phyloP scores from a whole-genome alignment of 139 green algal species.

The Chlamydomonas sp. region DNA sequence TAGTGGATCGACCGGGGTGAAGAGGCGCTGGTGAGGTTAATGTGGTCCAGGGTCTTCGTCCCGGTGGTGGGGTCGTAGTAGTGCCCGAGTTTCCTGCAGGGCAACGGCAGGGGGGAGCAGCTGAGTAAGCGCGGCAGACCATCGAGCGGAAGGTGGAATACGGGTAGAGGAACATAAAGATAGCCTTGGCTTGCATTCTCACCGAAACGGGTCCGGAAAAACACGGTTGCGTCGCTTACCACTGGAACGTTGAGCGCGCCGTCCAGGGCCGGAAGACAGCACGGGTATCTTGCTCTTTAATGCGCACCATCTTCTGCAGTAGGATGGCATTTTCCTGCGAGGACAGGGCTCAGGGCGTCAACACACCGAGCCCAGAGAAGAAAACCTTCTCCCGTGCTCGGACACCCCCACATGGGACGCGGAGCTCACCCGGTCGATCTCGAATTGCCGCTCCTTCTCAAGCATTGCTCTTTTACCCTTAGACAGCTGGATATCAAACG shows the following conservation, averaged over 20 bases:
- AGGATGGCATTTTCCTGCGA: slow-evolving; percentile 46
- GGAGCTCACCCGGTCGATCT: slow-evolving; percentile 39
- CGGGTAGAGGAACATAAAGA: too few species aligned
- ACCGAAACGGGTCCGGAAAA: too few species aligned
- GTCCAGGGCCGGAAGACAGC: slow-evolving; percentile 40
- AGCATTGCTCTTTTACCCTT: slow-evolving; percentile 36
- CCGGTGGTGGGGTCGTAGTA: slow-evolving; percentile 28
- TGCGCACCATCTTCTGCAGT: slow-evolving; percentile 48
- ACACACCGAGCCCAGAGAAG: not conserved
- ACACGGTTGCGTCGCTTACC: not conserved
- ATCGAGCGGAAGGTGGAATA: too few species aligned
- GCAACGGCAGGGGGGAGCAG: too few species aligned
- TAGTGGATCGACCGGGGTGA: slow-evolving; percentile 41
- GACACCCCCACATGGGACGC: not conserved
- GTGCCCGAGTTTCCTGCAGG: slow-evolving; percentile 1
- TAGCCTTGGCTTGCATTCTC: too few species aligned
- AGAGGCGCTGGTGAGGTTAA: slow-evolving; percentile 34
- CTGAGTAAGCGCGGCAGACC: too few species aligned
- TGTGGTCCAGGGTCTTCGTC: slow-evolving; percentile 50
- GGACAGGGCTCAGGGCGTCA: not conserved
- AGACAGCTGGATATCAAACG: slow-evolving; percentile 12
- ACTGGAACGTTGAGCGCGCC: slow-evolving; percentile 45
- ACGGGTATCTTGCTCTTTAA: slow-evolving; percentile 46
- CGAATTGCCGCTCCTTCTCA: slow-evolving; percentile 25
- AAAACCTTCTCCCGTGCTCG: not conserved